These are phyloP conservation scores for Nicotiana tabacum DNA, from an alignment of 257 asterid species.

Conservation along the genomic window DNA sequence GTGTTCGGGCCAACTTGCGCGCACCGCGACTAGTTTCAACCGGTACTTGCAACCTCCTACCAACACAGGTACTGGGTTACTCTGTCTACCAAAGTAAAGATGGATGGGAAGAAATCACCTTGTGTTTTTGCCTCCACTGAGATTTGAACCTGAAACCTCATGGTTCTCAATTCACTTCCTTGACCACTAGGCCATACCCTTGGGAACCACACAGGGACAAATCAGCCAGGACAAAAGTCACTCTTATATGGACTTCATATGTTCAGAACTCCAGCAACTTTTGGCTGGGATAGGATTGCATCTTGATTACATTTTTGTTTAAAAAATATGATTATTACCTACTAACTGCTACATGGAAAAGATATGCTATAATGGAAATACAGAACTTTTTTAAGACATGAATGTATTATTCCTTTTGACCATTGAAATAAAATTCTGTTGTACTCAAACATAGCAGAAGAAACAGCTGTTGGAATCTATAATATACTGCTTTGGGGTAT, in stretches of 20 bases:
- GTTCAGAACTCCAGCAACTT: background rate
- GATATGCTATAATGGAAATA: background rate
- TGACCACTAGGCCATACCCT: too few relatives aligned
- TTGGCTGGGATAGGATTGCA: background rate
- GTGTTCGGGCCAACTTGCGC: too few relatives aligned
- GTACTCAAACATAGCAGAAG: background rate
- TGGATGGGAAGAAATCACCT: too few relatives aligned
- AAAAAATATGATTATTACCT: background rate
- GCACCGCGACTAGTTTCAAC: too few relatives aligned
- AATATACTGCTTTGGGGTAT: slow-evolving; percentile 1
- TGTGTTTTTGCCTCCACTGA: too few relatives aligned
- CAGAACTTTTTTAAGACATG: background rate
- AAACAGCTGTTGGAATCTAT: background rate
- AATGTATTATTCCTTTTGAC: background rate
- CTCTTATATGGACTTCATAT: background rate
- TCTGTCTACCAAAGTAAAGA: too few relatives aligned
- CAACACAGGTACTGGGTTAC: too few relatives aligned
- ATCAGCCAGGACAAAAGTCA: background rate
- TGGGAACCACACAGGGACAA: background rate
- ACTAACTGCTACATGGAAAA: background rate
- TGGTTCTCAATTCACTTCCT: too few relatives aligned
- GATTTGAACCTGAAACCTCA: too few relatives aligned
- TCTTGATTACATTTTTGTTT: background rate
- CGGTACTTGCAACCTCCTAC: too few relatives aligned
- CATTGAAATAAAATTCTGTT: background rate